Conservation (phyloP, 306 rosid species). For the Begonia loranthoides region DNA sequence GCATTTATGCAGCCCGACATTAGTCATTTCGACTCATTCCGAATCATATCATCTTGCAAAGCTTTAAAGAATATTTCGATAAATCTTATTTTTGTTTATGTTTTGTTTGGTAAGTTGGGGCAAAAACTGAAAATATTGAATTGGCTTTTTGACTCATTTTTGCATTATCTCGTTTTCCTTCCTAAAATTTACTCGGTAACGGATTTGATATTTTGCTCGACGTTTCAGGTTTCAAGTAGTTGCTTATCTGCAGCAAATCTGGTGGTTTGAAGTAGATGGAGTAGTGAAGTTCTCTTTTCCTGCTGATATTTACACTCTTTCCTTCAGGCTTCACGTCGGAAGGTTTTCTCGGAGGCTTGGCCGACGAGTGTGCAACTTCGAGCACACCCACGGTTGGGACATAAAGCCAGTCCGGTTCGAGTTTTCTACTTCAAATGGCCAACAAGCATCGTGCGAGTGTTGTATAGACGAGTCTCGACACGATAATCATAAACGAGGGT, state of each 20-base stretch:
- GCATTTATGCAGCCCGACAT: too few relatives aligned
- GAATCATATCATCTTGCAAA: too few relatives aligned
- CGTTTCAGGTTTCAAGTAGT: conserved; percentile 62
- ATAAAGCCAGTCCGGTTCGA: conserved; percentile 63
- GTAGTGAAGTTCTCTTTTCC: conserved; percentile 65
- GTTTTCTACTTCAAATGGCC: conserved; percentile 66
- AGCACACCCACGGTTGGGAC: conserved; percentile 94
- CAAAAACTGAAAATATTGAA: too few relatives aligned
- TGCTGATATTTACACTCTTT: conserved; percentile 64
- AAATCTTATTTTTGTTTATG: too few relatives aligned
- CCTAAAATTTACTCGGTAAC: too few relatives aligned
- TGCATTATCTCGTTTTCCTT: too few relatives aligned
- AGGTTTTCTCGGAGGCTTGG: conserved; percentile 71
- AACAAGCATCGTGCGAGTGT: conserved; percentile 44
- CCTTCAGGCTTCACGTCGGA: conserved; percentile 85
- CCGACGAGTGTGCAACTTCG: conserved; percentile 59
- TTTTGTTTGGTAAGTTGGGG: too few relatives aligned
- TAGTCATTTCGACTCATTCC: too few relatives aligned
- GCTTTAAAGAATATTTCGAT: too few relatives aligned
- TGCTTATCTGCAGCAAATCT: conserved; percentile 86
- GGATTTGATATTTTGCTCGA: conserved; percentile 10
- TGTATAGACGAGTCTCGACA: conserved; percentile 49
- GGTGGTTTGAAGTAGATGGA: conserved; percentile 98
- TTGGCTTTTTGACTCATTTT: too few relatives aligned
- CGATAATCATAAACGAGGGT: conserved; percentile 57